Percentiles rank a stretch among this genome's conserved stretches.
Conservation (phyloP, 2,329 filamentous ascomycete species). For the Cercospora nicotianae region DNA sequence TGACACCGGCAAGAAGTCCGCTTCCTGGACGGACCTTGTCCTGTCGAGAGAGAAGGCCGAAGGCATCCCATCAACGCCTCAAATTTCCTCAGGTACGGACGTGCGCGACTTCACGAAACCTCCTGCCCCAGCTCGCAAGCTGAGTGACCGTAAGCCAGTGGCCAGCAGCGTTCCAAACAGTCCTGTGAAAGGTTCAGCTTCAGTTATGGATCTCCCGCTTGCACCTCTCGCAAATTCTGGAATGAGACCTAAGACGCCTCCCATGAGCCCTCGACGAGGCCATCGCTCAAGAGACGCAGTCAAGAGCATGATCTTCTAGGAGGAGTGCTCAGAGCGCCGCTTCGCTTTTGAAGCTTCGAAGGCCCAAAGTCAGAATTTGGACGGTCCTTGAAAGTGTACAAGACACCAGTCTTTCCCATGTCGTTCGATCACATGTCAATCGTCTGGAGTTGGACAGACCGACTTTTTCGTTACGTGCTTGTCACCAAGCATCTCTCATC, state of each 20-base stretch:
- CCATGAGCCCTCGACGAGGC: slow-evolving; percentile 34
- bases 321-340: slow-evolving; percentile 8
- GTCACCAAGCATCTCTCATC: slow-evolving; percentile 20
- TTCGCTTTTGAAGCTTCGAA: slow-evolving; percentile 10
- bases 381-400: slow-evolving; percentile 17
- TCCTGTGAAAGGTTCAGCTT: slow-evolving; percentile 29
- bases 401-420: slow-evolving; percentile 4
- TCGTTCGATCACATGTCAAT: slow-evolving; percentile 7
- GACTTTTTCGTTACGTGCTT: slow-evolving; percentile 8
- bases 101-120: slow-evolving; percentile 36
- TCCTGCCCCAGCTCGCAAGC: slow-evolving; percentile 22
- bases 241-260: slow-evolving; percentile 35
- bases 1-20: slow-evolving; percentile 50
- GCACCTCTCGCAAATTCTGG: slow-evolving; percentile 16
- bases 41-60: slow-evolving; percentile 47
- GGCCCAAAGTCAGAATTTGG: neutral
- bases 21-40: slow-evolving; percentile 60
- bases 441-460: slow-evolving; percentile 5
- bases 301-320: slow-evolving; percentile 44
- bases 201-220: slow-evolving; percentile 20
- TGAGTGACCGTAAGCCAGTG: slow-evolving; percentile 29
- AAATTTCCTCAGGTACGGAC: slow-evolving; percentile 14
- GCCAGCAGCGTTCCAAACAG: slow-evolving; percentile 32
- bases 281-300: slow-evolving; percentile 38
- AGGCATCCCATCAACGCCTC: slow-evolving; percentile 9